Evolutionary conservation across 176 grass and related monocot species (phyloP), one percentile per base, ranked within the genome.

Genomic region (Panicum miliaceum): DNA sequence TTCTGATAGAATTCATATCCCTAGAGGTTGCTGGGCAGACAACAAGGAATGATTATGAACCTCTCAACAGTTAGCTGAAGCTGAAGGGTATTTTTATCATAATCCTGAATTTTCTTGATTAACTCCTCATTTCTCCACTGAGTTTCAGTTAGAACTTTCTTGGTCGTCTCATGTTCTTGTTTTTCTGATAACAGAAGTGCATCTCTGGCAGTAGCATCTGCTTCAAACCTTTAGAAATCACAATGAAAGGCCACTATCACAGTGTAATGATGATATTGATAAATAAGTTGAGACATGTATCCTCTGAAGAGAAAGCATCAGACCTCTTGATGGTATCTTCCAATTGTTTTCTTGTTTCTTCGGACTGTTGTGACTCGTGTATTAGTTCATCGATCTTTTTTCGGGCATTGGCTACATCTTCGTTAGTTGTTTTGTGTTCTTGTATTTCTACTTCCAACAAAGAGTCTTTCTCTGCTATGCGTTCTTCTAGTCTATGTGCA

Each of bases 271-370:
- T 11, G 67, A 60, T 25, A 80, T 52, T 50, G 25, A 76, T 25
- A 69, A 80, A 86, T 23, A 85, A 75, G 20, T 51, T 81, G 71
- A 51, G 23, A 40, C 51, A 69, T 14, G n/a, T 15, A 62, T 81
- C 70, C 61, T 68, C 32, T 43, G 20, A 85, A 81, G 62, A 81
- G 82, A 81, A 81, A 81, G 29, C 72, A 60, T 78, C 76, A 73
- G 81, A 94, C 86, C 92, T 91, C 79, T 74, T 91, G 52, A 85
- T 84, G 52, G 27, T 71, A 75, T 91, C 85, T 78, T 82, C 75
- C 68, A 91, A 89, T 68, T 88, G 78, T 46, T 90, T 82, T 70
- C 71, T 86, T 56, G 27, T 77, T 86, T 82, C 64, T 75, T 94
- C 79, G 8, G 42, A 94, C 38, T 82, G 51, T 66, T 94, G 81